Percentiles rank a stretch among this genome's conserved stretches.
Evolutionary conservation across 2,329 filamentous ascomycete genomes (phyloP).

Genomic region (Didymella keratinophila): DNA sequence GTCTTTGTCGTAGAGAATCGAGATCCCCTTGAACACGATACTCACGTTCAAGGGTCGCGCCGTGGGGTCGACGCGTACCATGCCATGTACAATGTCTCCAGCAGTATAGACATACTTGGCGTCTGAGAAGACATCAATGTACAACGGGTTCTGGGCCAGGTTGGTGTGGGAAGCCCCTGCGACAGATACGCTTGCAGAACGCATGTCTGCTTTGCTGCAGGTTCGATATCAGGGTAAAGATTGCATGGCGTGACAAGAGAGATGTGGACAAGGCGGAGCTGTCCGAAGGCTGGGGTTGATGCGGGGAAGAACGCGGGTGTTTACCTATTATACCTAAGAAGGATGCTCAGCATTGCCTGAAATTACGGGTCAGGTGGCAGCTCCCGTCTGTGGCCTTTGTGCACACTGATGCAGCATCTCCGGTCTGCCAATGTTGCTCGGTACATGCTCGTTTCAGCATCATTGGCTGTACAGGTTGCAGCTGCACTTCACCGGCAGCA

Average conservation of each 20-base stretch:
- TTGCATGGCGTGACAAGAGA: constrained; percentile 6
- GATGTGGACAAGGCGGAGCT: constrained; percentile 5
- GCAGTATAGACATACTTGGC: constrained; percentile 28
- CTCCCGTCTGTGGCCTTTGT: background rate
- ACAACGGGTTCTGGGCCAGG: constrained; percentile 26
- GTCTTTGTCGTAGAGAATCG: constrained; percentile 23
- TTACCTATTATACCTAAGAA: constrained; percentile 5
- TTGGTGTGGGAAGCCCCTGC: constrained; percentile 22
- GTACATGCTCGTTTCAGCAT: constrained; percentile 1
- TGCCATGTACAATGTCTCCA: constrained; percentile 33
- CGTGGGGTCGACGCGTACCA: constrained; percentile 30
- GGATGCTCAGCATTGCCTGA: constrained; percentile 8
- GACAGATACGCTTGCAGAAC: constrained; percentile 12
- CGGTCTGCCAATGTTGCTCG: constrained; percentile 1
- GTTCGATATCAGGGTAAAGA: background rate
- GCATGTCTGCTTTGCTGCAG: constrained; percentile 11
- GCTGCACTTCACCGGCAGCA: background rate
- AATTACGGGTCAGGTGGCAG: constrained; percentile 8
- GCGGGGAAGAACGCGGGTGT: constrained; percentile 17
- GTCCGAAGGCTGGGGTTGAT: constrained; percentile 6
- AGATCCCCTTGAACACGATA: constrained; percentile 28
- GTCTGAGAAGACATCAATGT: constrained; percentile 25
- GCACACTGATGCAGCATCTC: constrained; percentile 7
- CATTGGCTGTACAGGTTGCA: background rate
- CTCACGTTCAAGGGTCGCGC: constrained; percentile 30